phyloP scores from a whole-genome alignment of 352 stramenopile genomes.

The Phytophthora hibernalis region DNA sequence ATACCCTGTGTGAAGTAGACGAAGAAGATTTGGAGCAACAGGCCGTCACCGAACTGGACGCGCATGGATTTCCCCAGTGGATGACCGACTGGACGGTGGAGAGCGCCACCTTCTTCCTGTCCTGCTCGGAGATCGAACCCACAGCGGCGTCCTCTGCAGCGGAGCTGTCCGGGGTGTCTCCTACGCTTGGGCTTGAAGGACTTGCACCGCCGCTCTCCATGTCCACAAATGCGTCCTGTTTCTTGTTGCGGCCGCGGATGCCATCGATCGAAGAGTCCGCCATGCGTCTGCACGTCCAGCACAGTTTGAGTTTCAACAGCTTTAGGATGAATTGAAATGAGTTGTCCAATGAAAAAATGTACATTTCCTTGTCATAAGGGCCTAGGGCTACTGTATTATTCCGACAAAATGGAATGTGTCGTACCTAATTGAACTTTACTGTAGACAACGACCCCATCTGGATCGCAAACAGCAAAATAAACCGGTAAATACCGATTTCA shows the following conservation, averaged over 20 bases:
- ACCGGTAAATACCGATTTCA: too few relatives aligned
- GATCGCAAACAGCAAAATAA: too few relatives aligned
- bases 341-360: background rate
- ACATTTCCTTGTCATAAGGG: background rate
- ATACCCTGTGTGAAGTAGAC: constrained; percentile 87
- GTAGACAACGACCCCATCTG: too few relatives aligned
- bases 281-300: constrained; percentile 3
- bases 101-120: constrained; percentile 19
- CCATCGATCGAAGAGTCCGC: constrained; percentile 34
- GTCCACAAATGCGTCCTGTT: constrained; percentile 30
- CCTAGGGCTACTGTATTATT: background rate
- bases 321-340: background rate
- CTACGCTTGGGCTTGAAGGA: constrained; percentile 4
- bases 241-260: constrained; percentile 72
- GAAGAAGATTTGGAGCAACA: constrained; percentile 85
- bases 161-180: constrained; percentile 17
- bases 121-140: constrained; percentile 10
- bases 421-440: too few relatives aligned
- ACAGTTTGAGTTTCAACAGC: background rate
- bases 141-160: constrained; percentile 3
- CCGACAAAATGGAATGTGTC: too few relatives aligned
- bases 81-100: constrained; percentile 47
- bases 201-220: constrained; percentile 29
- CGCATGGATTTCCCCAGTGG: constrained; percentile 72
- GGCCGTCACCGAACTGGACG: constrained; percentile 67